These are phyloP conservation scores for Vitis cinerea DNA, from an alignment of 164 flowering plant genomes.

Conservation along the genomic window DNA sequence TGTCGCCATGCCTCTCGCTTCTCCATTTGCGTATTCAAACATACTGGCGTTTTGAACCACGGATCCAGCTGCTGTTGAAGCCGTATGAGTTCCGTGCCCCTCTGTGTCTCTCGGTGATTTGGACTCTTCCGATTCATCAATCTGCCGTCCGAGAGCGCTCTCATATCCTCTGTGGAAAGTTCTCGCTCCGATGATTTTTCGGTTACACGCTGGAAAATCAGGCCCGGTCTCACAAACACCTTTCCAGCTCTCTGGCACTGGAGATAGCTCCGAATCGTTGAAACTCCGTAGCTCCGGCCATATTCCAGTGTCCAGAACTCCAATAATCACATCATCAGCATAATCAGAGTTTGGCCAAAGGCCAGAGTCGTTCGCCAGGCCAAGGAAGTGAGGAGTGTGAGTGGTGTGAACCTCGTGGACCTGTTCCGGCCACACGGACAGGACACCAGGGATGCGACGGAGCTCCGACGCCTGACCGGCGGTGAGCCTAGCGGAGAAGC, in stretches of 20 bases:
- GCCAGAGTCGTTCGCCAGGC: constrained; percentile 50
- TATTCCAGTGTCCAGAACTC: constrained; percentile 82
- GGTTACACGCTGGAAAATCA: constrained; percentile 60
- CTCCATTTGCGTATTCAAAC: constrained; percentile 55
- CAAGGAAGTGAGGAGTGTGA: constrained; percentile 67
- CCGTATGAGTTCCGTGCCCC: constrained; percentile 94
- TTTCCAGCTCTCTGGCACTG: constrained; percentile 60
- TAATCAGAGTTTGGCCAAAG: constrained; percentile 69
- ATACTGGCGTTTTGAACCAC: constrained; percentile 59
- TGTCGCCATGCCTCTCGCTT: constrained; percentile 78
- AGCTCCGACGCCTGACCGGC: constrained; percentile 46
- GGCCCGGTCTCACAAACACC: constrained; percentile 49
- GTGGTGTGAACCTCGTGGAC: constrained; percentile 67
- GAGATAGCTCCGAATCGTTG: constrained; percentile 45
- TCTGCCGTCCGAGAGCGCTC: constrained; percentile 19
- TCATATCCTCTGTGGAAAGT: constrained; percentile 59
- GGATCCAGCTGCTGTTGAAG: constrained; percentile 85
- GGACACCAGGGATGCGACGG: constrained; percentile 42
- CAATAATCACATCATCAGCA: constrained; percentile 71
- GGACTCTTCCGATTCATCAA: constrained; percentile 43
- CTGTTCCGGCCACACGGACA: constrained; percentile 56
- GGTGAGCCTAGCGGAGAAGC: constrained; percentile 76
- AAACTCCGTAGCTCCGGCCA: constrained; percentile 83
- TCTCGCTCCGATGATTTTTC: constrained; percentile 75
- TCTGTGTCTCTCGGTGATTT: constrained; percentile 81